Conservation (phyloP, 2,329 filamentous ascomycete species). For the Nakataea oryzae region DNA sequence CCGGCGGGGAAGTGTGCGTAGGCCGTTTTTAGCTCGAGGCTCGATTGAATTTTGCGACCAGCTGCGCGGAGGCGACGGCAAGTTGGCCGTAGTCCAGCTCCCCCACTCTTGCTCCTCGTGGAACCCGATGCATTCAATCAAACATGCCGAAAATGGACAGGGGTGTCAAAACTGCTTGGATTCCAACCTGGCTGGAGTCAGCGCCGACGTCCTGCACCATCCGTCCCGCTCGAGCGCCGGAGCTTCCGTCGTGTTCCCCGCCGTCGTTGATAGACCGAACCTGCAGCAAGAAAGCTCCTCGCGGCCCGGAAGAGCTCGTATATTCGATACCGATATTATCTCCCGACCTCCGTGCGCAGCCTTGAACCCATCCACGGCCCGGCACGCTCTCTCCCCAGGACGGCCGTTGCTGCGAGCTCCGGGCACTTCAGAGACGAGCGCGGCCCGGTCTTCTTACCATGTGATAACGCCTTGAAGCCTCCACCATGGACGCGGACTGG, state of each 20-base stretch:
- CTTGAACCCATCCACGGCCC: background rate
- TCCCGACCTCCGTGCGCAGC: no score
- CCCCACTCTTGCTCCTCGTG: background rate
- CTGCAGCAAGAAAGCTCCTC: background rate
- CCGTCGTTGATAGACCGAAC: background rate
- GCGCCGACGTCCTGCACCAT: background rate
- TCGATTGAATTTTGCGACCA: background rate
- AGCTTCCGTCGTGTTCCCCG: background rate
- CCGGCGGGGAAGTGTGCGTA: no score
- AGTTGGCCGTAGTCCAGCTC: background rate
- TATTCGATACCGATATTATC: background rate
- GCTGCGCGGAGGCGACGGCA: background rate
- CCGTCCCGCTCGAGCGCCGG: no score
- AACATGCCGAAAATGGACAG: background rate
- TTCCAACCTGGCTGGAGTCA: background rate
- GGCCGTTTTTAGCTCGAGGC: no score
- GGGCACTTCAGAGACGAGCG: background rate
- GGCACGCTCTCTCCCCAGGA: background rate
- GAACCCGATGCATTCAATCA: no score
- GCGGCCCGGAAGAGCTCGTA: background rate
- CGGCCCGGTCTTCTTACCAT: background rate
- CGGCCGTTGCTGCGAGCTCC: background rate
- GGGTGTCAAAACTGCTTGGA: background rate
- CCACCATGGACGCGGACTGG: slow-evolving; percentile 6
- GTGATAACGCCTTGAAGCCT: background rate